These are phyloP conservation scores for Penicillium flavigenum DNA, from an alignment of 495 filamentous ascomycete species.

Conservation along the genomic window DNA sequence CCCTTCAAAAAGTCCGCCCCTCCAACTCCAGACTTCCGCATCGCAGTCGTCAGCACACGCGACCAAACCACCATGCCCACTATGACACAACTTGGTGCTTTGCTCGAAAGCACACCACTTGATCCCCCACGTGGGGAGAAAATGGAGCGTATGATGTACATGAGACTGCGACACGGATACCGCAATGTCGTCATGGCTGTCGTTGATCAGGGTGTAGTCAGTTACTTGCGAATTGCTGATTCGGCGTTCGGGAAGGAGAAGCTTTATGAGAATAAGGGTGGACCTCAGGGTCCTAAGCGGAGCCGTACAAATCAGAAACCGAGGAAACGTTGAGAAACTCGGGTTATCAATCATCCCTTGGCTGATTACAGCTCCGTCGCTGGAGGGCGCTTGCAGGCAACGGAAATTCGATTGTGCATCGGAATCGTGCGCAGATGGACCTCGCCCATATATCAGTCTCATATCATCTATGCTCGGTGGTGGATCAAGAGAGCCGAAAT, in stretches of 20 bases:
- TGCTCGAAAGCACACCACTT: conserved; percentile 68
- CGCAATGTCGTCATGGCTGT: conserved; percentile 82
- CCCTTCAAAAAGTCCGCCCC: conserved; percentile 73
- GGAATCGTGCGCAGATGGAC: neutral
- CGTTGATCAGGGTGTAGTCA: conserved; percentile 85
- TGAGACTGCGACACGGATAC: conserved; percentile 78
- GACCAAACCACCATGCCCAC: conserved; percentile 65
- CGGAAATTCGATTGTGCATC: neutral
- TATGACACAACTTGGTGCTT: conserved; percentile 62
- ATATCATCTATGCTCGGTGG: neutral
- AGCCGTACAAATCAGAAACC: conserved; percentile 25
- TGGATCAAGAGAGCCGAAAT: neutral
- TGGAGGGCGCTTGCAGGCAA: neutral
- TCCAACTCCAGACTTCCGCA: conserved; percentile 73
- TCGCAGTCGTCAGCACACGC: conserved; percentile 77
- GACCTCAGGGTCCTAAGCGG: conserved; percentile 35
- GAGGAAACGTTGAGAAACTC: conserved; percentile 34
- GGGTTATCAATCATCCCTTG: neutral
- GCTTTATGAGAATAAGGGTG: conserved; percentile 52
- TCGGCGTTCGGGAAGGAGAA: conserved; percentile 75
- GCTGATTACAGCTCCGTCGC: neutral
- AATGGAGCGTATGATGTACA: conserved; percentile 55
- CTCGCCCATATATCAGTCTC: too few relatives aligned
- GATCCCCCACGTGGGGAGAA: conserved; percentile 56
- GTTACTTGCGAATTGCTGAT: conserved; percentile 78